A percentile compares a stretch with the other conserved stretches of the same genome.
These are phyloP conservation scores for Leishmania braziliensis DNA, from an alignment of 208 protist species.

Conservation along the genomic window DNA sequence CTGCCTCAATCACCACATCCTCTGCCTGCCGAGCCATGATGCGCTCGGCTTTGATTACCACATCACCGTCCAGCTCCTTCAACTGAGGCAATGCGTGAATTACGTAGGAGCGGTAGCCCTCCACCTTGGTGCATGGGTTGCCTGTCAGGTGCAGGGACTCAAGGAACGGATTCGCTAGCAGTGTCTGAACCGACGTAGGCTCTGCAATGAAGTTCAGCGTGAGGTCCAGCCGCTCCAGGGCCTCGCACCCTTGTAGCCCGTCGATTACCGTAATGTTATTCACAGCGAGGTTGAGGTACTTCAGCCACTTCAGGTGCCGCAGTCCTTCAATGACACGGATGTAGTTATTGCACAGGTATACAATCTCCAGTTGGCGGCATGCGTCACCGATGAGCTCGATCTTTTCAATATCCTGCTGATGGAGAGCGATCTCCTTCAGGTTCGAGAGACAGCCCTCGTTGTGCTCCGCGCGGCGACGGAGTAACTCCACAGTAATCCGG, in stretches of 20 bases:
- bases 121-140: conserved; percentile 93
- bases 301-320: conserved; percentile 94
- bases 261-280: conserved; percentile 96
- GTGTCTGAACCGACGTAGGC: conserved; percentile 68
- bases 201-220: conserved; percentile 97
- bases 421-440: conserved; percentile 96
- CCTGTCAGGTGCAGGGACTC: conserved; percentile 93
- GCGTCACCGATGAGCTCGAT: conserved; percentile 90
- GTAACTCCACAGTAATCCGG: conserved; percentile 91
- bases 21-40: conserved; percentile 90
- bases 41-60: conserved; percentile 84
- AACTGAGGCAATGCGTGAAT: conserved; percentile 93
- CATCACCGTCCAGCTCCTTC: conserved; percentile 84
- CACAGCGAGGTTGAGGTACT: conserved; percentile 97
- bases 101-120: conserved; percentile 93
- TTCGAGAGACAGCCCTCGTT: conserved; percentile 95
- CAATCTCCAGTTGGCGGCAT: conserved; percentile 93
- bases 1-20: conserved; percentile 52
- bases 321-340: conserved; percentile 95
- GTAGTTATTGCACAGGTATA: conserved; percentile 98
- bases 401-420: conserved; percentile 96
- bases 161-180: conserved; percentile 88
- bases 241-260: conserved; percentile 93
- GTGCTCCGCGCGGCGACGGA: conserved; percentile 96
- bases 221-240: conserved; percentile 95